Percentiles rank a stretch among this genome's conserved stretches.
Conservation (phyloP, 2,329 filamentous ascomycete species). For the Pseudocercospora eumusae region DNA sequence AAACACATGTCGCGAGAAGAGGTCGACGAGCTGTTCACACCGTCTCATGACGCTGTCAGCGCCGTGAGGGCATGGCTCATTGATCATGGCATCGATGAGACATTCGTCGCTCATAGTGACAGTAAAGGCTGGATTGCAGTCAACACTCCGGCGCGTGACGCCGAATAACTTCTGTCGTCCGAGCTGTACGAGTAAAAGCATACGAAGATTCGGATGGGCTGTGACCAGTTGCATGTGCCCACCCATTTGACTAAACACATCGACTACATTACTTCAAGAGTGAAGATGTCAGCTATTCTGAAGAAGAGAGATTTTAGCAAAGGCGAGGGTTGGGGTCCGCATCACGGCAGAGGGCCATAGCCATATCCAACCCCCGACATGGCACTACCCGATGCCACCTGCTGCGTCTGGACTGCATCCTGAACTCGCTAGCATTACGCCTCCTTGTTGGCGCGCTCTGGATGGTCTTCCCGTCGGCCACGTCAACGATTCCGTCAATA, state of each 20-base stretch:
- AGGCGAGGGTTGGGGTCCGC: neutral
- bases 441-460: conserved; percentile 45
- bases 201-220: conserved; percentile 36
- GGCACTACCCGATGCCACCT: conserved; percentile 36
- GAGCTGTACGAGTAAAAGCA: conserved; percentile 41
- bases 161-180: conserved; percentile 44
- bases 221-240: conserved; percentile 43
- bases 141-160: conserved; percentile 40
- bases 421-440: conserved; percentile 39
- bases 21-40: conserved; percentile 46
- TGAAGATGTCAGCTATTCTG: conserved; percentile 44
- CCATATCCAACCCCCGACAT: neutral
- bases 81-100: conserved; percentile 33
- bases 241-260: conserved; percentile 50
- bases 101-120: conserved; percentile 37
- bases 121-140: conserved; percentile 45
- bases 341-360: neutral
- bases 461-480: conserved; percentile 45
- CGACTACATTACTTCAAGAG: conserved; percentile 56
- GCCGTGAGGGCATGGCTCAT: conserved; percentile 45
- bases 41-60: conserved; percentile 37
- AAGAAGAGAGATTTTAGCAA: conserved; percentile 20
- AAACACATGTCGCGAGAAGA: conserved; percentile 40
- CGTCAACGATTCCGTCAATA: conserved; percentile 18
- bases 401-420: conserved; percentile 5